Conservation (phyloP, 352 stramenopile species). For the Pythium aphanidermatum region DNA sequence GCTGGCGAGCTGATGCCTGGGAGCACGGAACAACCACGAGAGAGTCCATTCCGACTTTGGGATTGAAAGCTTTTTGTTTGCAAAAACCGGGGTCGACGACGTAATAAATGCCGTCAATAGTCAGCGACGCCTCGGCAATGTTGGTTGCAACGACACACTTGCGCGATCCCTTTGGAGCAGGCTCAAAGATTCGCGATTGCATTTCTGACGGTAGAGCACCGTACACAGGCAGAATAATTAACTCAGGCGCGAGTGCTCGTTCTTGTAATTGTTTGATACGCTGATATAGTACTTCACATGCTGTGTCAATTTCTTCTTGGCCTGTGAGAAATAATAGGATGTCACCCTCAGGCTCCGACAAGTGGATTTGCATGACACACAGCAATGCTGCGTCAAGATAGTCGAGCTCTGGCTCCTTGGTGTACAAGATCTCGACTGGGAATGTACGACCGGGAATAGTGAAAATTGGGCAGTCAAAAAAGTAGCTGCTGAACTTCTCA, state of each 20-base stretch:
- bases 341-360: conserved; percentile 96
- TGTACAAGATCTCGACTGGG: conserved; percentile 98
- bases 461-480: conserved; percentile 98
- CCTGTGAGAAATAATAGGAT: conserved; percentile 99
- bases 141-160: conserved; percentile 99
- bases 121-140: conserved; percentile 99
- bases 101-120: conserved; percentile 98
- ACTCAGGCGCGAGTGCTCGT: conserved; percentile 91
- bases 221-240: conserved; percentile 99
- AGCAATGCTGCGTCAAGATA: conserved; percentile 98
- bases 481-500: conserved; percentile 98
- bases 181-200: conserved; percentile 99
- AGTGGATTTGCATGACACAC: conserved; percentile 99
- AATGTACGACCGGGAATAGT: conserved; percentile 98
- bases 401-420: conserved; percentile 97
- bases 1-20: conserved; percentile 96
- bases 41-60: conserved; percentile 99
- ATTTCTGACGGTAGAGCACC: conserved; percentile 97
- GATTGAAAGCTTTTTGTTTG: conserved; percentile 99
- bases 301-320: conserved; percentile 99
- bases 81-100: conserved; percentile 94
- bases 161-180: conserved; percentile 90
- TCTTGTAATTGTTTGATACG: conserved; percentile 96
- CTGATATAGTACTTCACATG: conserved; percentile 96
- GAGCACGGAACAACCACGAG: conserved; percentile 99